Base-by-base conservation (phyloP, 225 moss, liverwort and hornwort genomes). In the Climacium dendroides region DNA sequence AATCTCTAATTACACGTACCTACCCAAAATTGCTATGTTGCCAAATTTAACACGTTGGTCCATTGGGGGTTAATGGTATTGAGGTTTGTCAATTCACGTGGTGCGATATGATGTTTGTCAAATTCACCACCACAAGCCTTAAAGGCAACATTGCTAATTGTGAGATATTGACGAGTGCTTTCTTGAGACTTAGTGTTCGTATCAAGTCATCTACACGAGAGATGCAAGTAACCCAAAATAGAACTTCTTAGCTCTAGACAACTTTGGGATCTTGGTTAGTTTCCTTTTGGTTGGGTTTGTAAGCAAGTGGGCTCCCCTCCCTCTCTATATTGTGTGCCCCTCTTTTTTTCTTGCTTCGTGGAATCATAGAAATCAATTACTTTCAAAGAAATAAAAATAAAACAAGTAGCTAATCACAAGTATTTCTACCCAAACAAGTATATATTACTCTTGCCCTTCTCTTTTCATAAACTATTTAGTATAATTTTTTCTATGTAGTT, bases 71-170 rank as follows among this genome's bases (percentile, higher is more conserved):
- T n/a, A n/a, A n/a, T n/a, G n/a, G n/a, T n/a, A n/a, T 8, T 14
- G 7, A 69, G 39, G 23, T 69, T 39, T 7, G 7, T 39, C 7
- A 24, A 13, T 3, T 69, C 0, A 0, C 0, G 0, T 39, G 4
- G 39, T 0, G 2, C 0, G 1, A 13, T 2, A 39, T 3, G 0
- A 5, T 0, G 3, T n/a, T 10, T 35, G 5, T 6, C 19, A 35
- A 34, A 65, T 0, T 35, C 19, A 65, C 7, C 0, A 1, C 3
- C 0, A 0, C 1, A 3, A 1, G 0, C 59, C 2, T 64, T 19
- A 19, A 35, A 64, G 5, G 10, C 35, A 35, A 35, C 10, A 11
- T 0, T 65, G 0, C 10, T 65, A 19, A 10, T 35, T 35, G n/a
- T 6, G 11, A 19, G 11, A 66, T n/a, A 5, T 5, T 34, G 5